Percentiles rank a stretch among this genome's conserved stretches.
These are phyloP conservation scores for Margaritispora aquatica DNA, from an alignment of 495 filamentous ascomycete species.

Conservation along the genomic window DNA sequence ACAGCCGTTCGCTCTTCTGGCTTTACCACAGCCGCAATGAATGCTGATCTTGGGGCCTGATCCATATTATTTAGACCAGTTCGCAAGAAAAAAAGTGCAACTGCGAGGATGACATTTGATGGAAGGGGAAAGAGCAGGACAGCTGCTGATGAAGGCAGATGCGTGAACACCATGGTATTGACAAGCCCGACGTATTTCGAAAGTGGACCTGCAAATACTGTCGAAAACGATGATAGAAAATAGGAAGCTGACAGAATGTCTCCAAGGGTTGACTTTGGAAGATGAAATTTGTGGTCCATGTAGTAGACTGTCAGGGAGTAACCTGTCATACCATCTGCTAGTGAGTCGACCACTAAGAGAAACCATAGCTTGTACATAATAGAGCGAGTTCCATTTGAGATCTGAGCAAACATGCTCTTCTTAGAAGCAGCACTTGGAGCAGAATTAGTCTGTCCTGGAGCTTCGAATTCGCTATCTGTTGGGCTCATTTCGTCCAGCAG, in stretches of 20 bases:
- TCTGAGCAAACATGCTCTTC: slow-evolving; percentile 35
- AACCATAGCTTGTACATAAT: slow-evolving; percentile 67
- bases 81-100: slow-evolving; percentile 60
- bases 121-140: slow-evolving; percentile 66
- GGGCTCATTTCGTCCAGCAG: slow-evolving; percentile 32
- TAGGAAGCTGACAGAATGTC: slow-evolving; percentile 60
- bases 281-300: slow-evolving; percentile 68
- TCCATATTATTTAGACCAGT: slow-evolving; percentile 73
- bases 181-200: slow-evolving; percentile 71
- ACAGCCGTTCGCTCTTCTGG: slow-evolving; percentile 73
- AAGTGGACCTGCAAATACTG: slow-evolving; percentile 67
- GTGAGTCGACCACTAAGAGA: slow-evolving; percentile 69
- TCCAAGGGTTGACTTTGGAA: slow-evolving; percentile 62
- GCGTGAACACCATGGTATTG: slow-evolving; percentile 85
- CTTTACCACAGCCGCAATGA: slow-evolving; percentile 65
- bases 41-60: slow-evolving; percentile 71
- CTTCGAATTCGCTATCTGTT: slow-evolving; percentile 16
- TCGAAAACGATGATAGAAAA: slow-evolving; percentile 59
- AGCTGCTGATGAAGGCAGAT: slow-evolving; percentile 68
- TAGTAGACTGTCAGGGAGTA: slow-evolving; percentile 70
- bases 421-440: neutral
- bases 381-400: slow-evolving; percentile 47
- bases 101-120: slow-evolving; percentile 42
- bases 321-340: slow-evolving; percentile 55
- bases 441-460: neutral